Evolutionary conservation across 2,329 filamentous ascomycete species (phyloP), one percentile per base, ranked within the genome.

Genomic region (Chaetomium sp.): DNA sequence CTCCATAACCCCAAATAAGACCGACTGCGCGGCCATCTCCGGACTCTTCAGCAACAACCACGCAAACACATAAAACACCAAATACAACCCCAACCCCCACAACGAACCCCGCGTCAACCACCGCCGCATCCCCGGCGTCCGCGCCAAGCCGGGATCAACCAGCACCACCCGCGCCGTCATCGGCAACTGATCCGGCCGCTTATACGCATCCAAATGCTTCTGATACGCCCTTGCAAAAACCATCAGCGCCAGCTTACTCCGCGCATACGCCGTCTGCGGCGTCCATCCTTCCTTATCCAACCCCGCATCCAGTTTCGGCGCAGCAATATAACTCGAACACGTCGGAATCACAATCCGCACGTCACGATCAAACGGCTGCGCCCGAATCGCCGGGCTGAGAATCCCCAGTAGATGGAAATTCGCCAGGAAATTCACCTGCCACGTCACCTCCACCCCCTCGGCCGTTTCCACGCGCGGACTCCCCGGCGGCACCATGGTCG

Each of bases 401-500:
- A 99, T 95, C 61, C 88, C 89, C 45, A 99, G 79, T 3, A 99
- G 79, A 67, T 99, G 95, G 73, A 96, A 97, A 70, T 96, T 97
- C 60, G 91, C 87, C 41, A 99, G 79, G 70, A 91, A 99, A 69
- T 99, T 99, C 64, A 97, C 78, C 74, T 91, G 90, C 91, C 91
- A 97, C 58, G 88, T 92, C 62, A 86, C 80, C 68, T 97, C 92
- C 11, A 97, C 75, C 0, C 90, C 91, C 66, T 96, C 91, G 5
- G 77, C 72, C 0, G 91, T 95, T 61, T 81, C 74, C 1, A 71
- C 74, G 34, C 81, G 76, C 61, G 76, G 73, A 5, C 79, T 77
- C 1, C 85, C 88, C 9, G 80, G 80, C 2, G 89, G 86, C 4
- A 87, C 89, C 62, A 91, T 75, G 0, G 86, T 87, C 45, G 88